phyloP scores from a whole-genome alignment of 495 filamentous ascomycete genomes.

The Penicillium fimorum region DNA sequence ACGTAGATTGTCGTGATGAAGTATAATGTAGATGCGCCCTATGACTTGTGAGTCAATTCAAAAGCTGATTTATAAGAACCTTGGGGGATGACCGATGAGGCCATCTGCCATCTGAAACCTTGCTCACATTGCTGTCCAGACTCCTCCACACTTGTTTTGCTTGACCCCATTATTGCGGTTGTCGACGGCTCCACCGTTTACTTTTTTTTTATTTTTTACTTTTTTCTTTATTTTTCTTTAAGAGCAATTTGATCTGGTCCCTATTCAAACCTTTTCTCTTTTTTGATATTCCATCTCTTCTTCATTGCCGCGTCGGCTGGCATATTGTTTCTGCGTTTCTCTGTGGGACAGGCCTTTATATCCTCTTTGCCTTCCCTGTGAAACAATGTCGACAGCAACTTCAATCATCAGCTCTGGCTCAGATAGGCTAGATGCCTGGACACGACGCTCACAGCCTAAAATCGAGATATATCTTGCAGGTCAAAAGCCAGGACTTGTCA shows the following conservation, averaged over 20 bases:
- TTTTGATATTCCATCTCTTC: background rate
- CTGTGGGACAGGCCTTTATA: background rate
- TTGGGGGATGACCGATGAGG: background rate
- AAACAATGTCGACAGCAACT: constrained; percentile 20
- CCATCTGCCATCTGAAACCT: background rate
- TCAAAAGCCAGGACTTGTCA: constrained; percentile 41
- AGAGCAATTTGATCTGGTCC: background rate
- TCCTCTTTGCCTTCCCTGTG: constrained; percentile 1
- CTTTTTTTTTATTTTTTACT: constrained; percentile 19
- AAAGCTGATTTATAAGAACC: background rate
- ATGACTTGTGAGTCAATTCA: constrained; percentile 12
- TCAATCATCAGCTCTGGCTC: constrained; percentile 33
- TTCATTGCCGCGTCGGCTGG: background rate
- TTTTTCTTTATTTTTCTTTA: constrained; percentile 5
- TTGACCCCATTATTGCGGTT: constrained; percentile 20
- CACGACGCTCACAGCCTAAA: constrained; percentile 32
- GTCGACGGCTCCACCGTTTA: constrained; percentile 31
- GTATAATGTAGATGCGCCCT: background rate
- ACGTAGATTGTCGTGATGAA: constrained; percentile 5
- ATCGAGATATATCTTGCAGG: constrained; percentile 35
- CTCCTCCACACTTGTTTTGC: constrained; percentile 12
- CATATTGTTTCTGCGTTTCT: background rate
- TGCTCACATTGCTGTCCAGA: constrained; percentile 4
- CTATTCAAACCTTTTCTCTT: background rate
- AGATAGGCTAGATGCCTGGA: constrained; percentile 30